Evolutionary conservation across 371 early-diverging fungal genomes (phyloP), one percentile per base, ranked within the genome.

Genomic region (Rhizopus microsporus): DNA sequence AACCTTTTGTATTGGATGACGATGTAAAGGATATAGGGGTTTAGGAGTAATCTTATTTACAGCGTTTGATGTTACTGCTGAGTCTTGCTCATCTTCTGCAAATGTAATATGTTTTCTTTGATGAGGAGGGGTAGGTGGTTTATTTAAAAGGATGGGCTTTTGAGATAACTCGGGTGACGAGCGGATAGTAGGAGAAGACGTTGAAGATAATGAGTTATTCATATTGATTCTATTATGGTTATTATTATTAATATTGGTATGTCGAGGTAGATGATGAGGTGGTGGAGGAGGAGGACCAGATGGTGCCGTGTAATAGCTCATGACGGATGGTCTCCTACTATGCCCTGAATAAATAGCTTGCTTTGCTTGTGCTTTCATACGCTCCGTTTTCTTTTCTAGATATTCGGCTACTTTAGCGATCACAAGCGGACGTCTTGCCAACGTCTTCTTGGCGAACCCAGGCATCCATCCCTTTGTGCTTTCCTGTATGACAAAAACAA

Each of bases 371-470:
- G 64, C 17, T 23, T 70, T 65, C 63, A 73, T 63, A 10, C 77
- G 82, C 3, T 80, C 78, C 10, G 86, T 80, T 54, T 87, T 82
- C 60, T 81, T 81, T 42, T 83, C 80, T 35, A 89, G 74, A 55
- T 89, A 87, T 10, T 78, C 82, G 29, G 86, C 84, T 45, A 89
- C 72, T 9, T 75, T 74, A 7, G 84, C 76, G 56, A 87, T 82
- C 29, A 83, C 87, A 1, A 87, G 63, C 12, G 89, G 86, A 23
- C 88, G 75, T 49, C 84, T 73, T 0, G 86, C 83, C 33, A 87
- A 73, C 17, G 86, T 70, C 44, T 85, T 81, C 62, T 82, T 84
- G 3, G 87, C 84, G 49, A 89, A 83, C 30, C 81, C 78, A 37
- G 87, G 86, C 9, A 89, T 66, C 80, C 87, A 79, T 10, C 86